Percentiles rank a stretch among this genome's conserved stretches.
These are phyloP conservation scores for Colletotrichum musicola DNA, from an alignment of 2,329 filamentous ascomycete genomes.

Conservation along the genomic window DNA sequence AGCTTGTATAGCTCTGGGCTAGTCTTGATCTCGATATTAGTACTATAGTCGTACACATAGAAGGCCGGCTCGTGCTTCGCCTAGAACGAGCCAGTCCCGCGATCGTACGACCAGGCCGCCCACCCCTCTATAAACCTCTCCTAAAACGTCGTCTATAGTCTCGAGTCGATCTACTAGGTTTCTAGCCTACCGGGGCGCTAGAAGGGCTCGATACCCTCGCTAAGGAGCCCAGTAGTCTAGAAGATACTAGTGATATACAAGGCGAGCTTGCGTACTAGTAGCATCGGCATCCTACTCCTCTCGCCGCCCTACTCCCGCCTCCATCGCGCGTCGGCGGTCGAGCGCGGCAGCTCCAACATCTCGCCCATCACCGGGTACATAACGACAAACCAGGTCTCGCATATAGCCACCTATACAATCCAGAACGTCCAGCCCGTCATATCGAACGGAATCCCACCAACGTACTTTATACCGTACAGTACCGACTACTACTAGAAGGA, in stretches of 20 bases:
- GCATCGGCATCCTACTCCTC: neutral
- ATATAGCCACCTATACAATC: conserved; percentile 5
- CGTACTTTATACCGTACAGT: conserved; percentile 11
- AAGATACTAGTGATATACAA: conserved; percentile 12
- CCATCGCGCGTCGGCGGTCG: too few species aligned
- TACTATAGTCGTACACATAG: too few species aligned
- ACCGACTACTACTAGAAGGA: neutral
- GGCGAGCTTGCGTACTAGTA: neutral
- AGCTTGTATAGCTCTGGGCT: conserved; percentile 11
- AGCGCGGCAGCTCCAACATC: too few species aligned
- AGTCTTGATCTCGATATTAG: too few species aligned
- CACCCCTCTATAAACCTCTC: conserved; percentile 20
- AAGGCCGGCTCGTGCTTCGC: conserved; percentile 16
- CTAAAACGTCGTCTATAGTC: conserved; percentile 9
- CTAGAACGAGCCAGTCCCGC: neutral
- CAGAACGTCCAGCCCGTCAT: conserved; percentile 20
- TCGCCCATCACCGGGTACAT: too few species aligned
- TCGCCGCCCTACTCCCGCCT: too few species aligned
- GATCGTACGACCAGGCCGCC: neutral
- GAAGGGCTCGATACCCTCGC: conserved; percentile 3
- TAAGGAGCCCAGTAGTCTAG: neutral
- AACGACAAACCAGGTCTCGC: too few species aligned
- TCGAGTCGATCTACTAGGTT: conserved; percentile 13
- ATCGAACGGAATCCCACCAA: conserved; percentile 9
- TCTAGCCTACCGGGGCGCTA: conserved; percentile 4